These are phyloP conservation scores for Pichia paraexigua DNA, from an alignment of 805 yeast genomes.

Conservation along the genomic window DNA sequence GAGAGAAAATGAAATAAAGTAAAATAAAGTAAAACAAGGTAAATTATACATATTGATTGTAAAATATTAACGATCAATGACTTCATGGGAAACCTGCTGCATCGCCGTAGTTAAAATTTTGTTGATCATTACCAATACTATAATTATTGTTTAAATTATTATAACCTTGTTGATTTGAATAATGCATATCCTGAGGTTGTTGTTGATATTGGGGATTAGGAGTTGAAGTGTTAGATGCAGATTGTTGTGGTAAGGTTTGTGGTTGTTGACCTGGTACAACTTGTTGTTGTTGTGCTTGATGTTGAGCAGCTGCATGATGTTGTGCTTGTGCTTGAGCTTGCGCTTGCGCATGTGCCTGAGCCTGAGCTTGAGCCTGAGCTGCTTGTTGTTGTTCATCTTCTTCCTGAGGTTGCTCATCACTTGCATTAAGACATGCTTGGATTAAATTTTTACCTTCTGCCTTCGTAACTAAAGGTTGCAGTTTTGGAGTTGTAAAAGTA, in stretches of 20 bases:
- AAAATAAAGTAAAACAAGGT: background rate
- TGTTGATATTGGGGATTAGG: slow-evolving; percentile 19
- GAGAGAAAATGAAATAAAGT: background rate
- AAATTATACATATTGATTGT: background rate
- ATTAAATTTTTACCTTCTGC: slow-evolving; percentile 95
- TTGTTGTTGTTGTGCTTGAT: slow-evolving; percentile 22
- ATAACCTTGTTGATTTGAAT: slow-evolving; percentile 7
- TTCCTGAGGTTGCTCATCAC: slow-evolving; percentile 65
- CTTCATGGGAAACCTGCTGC: slow-evolving; percentile 12
- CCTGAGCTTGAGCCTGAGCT: slow-evolving; percentile 25
- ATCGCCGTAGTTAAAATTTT: slow-evolving; percentile 11
- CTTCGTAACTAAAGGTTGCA: slow-evolving; percentile 95
- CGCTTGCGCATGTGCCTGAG: slow-evolving; percentile 25
- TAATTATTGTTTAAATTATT: slow-evolving; percentile 3
- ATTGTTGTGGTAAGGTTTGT: background rate
- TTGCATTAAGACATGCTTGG: slow-evolving; percentile 95
- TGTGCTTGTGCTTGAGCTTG: slow-evolving; percentile 29
- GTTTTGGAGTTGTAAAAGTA: slow-evolving; percentile 97
- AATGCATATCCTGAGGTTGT: slow-evolving; percentile 18
- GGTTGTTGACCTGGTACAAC: slow-evolving; percentile 1
- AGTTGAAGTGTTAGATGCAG: background rate
- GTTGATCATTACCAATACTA: slow-evolving; percentile 6
- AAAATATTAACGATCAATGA: background rate
- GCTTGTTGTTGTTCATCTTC: slow-evolving; percentile 42
- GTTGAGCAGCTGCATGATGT: slow-evolving; percentile 22